Base-by-base conservation (phyloP, 371 early-diverging fungal genomes). In the Rhizopus arrhizus region DNA sequence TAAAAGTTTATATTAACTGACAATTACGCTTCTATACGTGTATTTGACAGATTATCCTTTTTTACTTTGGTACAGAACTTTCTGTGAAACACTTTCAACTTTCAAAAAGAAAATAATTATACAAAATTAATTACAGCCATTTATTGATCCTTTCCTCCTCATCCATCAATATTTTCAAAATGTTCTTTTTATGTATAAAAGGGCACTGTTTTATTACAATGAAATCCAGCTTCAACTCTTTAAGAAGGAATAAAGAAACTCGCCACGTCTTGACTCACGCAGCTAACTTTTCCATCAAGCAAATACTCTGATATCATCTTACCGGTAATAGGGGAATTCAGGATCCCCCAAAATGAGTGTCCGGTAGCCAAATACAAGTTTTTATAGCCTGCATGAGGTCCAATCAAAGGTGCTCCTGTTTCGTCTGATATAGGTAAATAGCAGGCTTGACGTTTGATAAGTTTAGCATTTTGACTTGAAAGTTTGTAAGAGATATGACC, bases 311-410 rank as follows among this genome's bases (percentile, higher is more conserved):
- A 78, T 4, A 90, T 68, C 35, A 84, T 82, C 31, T 81, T 63
- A 2, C 91, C 91, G 4, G 91, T 88, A 3, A 81, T 83, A 10
- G 91, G 87, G 0, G 85, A 81, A 57, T 86, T 84, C 36, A 89
- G 72, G 32, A 90, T 90, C 32, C 91, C 91, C 91, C 91, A 90
- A 59, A 83, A 85, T 3, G 79, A 76, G 61, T 90, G 90, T 1
- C 89, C 91, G 1, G 88, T 74, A 0, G 87, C 89, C 35, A 89
- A 59, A 59, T 66, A 83, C 15, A 89, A 57, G 7, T 80, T 75
- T 15, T 73, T 61, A 28, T 78, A 66, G 13, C 59, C 56, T 5
- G 82, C 80, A 15, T 88, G 76, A 16, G 69, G 62, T 0, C 90
- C 88, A 61, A 90, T 85, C 6, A 87, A 61, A 0, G 90, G 88